Conservation (phyloP, 106 monocot genomes). For the Dactylorhiza incarnata region DNA sequence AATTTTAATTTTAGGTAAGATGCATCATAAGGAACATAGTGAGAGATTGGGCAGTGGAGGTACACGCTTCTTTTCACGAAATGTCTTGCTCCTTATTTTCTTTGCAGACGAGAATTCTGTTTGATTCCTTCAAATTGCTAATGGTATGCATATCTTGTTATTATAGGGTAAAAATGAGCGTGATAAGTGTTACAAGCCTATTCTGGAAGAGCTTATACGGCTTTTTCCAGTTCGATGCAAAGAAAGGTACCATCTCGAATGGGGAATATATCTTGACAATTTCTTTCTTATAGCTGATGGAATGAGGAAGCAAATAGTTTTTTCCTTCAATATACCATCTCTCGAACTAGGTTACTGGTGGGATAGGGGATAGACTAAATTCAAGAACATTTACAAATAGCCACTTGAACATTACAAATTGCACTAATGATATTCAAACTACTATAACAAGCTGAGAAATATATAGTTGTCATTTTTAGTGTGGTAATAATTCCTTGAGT, state of each 20-base stretch:
- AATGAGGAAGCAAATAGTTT: no score
- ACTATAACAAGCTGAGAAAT: no score
- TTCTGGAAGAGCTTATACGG: conserved; percentile 76
- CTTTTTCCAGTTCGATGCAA: conserved; percentile 58
- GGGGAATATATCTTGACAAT: no score
- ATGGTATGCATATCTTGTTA: conserved; percentile 3
- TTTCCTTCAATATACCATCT: no score
- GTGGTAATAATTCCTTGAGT: no score
- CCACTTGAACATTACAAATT: no score
- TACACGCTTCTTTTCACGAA: conserved; percentile 14
- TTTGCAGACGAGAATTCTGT: neutral
- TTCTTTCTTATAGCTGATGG: no score
- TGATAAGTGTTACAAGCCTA: conserved; percentile 94
- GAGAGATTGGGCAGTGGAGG: conserved; percentile 94
- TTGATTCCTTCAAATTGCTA: conserved; percentile 4
- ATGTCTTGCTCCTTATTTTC: conserved; percentile 3
- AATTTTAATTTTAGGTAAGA: conserved; percentile 53
- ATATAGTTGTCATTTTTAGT: no score
- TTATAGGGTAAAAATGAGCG: conserved; percentile 89
- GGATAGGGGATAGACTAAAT: no score
- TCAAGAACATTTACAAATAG: no score
- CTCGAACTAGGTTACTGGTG: no score
- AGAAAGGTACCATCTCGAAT: conserved; percentile 14
- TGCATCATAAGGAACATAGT: conserved; percentile 96
- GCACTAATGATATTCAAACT: no score